These are phyloP conservation scores for Lactarius quietus DNA, from an alignment of 768 basidiomycete genomes.

Conservation along the genomic window DNA sequence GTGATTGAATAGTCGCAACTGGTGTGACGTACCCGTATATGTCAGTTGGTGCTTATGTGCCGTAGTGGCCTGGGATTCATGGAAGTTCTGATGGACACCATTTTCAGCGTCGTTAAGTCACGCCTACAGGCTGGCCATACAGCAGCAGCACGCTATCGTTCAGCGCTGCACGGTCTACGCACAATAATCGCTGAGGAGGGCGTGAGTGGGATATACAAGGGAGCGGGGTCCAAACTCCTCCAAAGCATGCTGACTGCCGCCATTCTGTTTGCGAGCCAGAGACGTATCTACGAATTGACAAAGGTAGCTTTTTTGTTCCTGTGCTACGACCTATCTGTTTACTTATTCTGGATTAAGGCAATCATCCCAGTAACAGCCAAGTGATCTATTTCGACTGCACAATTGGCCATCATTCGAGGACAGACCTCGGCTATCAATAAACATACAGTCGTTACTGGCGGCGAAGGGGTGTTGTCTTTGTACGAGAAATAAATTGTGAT, in stretches of 20 bases:
- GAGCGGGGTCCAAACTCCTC: constrained; percentile 80
- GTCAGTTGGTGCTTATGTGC: constrained; percentile 37
- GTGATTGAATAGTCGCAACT: constrained; percentile 38
- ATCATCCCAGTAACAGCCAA: constrained; percentile 7
- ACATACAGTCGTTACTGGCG: background rate
- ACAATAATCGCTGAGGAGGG: constrained; percentile 80
- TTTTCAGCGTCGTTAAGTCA: constrained; percentile 62
- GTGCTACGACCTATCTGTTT: background rate
- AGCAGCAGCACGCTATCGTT: constrained; percentile 65
- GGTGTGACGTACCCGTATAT: constrained; percentile 71
- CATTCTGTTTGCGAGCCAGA: constrained; percentile 88
- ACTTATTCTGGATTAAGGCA: constrained; percentile 4
- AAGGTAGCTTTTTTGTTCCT: constrained; percentile 32
- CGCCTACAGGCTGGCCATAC: constrained; percentile 74
- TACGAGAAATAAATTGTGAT: background rate
- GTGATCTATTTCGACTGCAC: background rate
- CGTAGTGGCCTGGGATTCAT: background rate
- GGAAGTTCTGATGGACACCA: constrained; percentile 15
- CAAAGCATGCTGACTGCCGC: constrained; percentile 94
- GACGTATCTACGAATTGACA: constrained; percentile 72
- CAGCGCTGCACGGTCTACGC: constrained; percentile 70
- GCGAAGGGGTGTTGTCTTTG: background rate
- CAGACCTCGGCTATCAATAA: background rate
- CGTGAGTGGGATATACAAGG: constrained; percentile 79
- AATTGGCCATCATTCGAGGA: background rate